phyloP scores from a whole-genome alignment of 345 rosid species.

The Eutrema heterophyllum region DNA sequence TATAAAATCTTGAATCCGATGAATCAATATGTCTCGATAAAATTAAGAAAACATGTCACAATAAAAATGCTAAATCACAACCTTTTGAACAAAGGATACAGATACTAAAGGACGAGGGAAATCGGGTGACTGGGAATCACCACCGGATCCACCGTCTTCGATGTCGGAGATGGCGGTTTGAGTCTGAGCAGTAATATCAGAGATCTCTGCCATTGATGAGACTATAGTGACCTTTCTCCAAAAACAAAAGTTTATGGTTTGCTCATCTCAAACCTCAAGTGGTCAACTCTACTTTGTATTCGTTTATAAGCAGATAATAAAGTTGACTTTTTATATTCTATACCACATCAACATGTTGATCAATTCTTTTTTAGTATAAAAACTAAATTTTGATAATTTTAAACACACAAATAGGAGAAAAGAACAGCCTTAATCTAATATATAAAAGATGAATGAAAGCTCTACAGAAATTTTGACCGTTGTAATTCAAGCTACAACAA shows the following conservation, averaged over 20 bases:
- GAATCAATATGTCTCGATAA: background rate
- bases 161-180: background rate
- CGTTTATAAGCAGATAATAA: background rate
- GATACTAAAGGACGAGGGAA: background rate
- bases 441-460: no score
- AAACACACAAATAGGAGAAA: background rate
- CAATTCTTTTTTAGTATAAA: background rate
- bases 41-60: background rate
- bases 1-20: background rate
- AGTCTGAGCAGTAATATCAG: slow-evolving; percentile 1
- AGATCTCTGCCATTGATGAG: slow-evolving; percentile 19
- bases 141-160: slow-evolving; percentile 6
- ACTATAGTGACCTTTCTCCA: slow-evolving; percentile 2
- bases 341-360: slow-evolving; percentile 2
- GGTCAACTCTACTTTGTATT: slow-evolving; percentile 16
- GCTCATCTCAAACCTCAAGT: background rate
- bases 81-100: slow-evolving; percentile 23
- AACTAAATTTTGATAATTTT: background rate
- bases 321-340: slow-evolving; percentile 8
- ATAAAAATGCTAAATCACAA: background rate
- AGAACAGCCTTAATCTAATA: background rate
- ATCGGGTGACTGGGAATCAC: background rate
- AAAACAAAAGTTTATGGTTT: background rate
- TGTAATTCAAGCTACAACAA: no score
- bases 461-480: no score